Conservation (phyloP, 1,284 basidiomycete species). For the Heliocybe sulcata region DNA sequence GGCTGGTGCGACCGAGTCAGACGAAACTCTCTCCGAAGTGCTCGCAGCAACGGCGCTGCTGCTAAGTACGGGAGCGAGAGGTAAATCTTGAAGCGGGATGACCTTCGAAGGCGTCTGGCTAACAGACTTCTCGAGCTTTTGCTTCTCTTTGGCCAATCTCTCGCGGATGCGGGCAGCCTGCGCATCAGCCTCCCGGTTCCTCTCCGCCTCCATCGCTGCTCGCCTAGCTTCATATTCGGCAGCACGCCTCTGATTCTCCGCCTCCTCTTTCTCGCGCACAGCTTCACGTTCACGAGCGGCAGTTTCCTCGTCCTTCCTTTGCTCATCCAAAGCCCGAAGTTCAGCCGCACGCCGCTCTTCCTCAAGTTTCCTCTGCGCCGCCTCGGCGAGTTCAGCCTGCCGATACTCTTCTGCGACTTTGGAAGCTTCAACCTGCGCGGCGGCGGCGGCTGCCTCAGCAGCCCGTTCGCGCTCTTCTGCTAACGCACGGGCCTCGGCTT, state of each 20-base stretch:
- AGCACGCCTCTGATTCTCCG: neutral
- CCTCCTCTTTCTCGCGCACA: neutral
- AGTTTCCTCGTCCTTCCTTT: neutral
- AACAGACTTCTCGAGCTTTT: neutral
- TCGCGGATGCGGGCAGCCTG: neutral
- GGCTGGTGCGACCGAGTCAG: neutral
- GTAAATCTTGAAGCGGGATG: neutral
- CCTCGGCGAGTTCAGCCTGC: neutral
- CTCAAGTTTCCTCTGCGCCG: neutral
- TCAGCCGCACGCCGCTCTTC: neutral
- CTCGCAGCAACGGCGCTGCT: neutral
- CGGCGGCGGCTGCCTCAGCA: neutral
- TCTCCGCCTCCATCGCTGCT: neutral
- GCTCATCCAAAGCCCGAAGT: neutral
- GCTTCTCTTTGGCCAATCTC: neutral
- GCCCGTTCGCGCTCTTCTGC: neutral
- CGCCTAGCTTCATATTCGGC: neutral
- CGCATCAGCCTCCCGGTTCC: neutral
- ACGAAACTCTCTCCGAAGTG: neutral
- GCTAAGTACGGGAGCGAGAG: neutral
- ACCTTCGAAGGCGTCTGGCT: neutral
- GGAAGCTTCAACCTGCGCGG: neutral
- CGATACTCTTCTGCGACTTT: neutral
- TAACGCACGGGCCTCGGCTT: neutral
- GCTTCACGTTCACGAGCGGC: neutral